phyloP scores from a whole-genome alignment of 257 asterid species.

The Nicotiana obtusifolia region DNA sequence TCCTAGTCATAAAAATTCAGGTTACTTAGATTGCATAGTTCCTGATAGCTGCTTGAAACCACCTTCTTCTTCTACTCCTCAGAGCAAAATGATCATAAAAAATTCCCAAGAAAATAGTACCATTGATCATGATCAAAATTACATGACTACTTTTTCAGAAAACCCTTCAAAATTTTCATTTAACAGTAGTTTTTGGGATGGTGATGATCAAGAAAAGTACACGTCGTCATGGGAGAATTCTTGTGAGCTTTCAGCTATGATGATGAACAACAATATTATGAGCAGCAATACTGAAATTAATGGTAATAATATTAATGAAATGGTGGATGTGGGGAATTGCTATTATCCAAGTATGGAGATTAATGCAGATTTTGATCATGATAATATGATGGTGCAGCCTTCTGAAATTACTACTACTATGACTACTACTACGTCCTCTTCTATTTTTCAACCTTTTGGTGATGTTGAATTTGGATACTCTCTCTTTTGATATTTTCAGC shows the following conservation, averaged over 20 bases:
- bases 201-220: slow-evolving; percentile 8
- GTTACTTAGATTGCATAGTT: slow-evolving; percentile 83
- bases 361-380: slow-evolving; percentile 18
- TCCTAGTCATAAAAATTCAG: slow-evolving; percentile 29
- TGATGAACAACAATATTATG: slow-evolving; percentile 24
- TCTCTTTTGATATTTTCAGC: slow-evolving; percentile 21
- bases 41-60: slow-evolving; percentile 78
- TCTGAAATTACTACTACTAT: slow-evolving; percentile 7
- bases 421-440: slow-evolving; percentile 27
- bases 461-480: slow-evolving; percentile 47
- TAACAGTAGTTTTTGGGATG: slow-evolving; percentile 32
- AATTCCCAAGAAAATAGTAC: background rate
- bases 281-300: slow-evolving; percentile 6
- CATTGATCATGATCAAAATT: background rate
- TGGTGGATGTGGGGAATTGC: slow-evolving; percentile 2
- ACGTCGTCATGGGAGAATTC: slow-evolving; percentile 40
- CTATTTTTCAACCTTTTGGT: slow-evolving; percentile 40
- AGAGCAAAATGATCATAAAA: background rate
- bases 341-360: slow-evolving; percentile 10
- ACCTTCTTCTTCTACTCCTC: slow-evolving; percentile 8
- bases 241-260: slow-evolving; percentile 68
- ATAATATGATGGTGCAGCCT: slow-evolving; percentile 20
- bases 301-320: slow-evolving; percentile 1
- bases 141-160: slow-evolving; percentile 9
- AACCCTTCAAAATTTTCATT: slow-evolving; percentile 15